Percentiles rank a stretch among this genome's conserved stretches.
Evolutionary conservation across 1,284 basidiomycete species (phyloP).

Genomic region (Rugiboletus extremiorientalis): DNA sequence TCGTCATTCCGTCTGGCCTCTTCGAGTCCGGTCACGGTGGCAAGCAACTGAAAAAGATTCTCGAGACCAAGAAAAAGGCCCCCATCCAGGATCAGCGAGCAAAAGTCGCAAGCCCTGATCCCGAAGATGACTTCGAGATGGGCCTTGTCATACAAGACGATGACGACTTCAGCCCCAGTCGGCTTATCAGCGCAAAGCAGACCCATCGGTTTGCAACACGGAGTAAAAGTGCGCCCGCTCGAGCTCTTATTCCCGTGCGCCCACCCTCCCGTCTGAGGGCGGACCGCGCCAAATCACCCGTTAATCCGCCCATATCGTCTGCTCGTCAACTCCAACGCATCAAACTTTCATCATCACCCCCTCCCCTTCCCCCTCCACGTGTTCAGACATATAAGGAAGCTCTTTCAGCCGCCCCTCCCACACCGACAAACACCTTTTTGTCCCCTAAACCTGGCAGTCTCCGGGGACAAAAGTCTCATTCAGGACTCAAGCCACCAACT

Average conservation of each 20-base stretch:
- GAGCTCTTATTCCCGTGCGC: conserved; percentile 46
- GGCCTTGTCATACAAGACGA: conserved; percentile 81
- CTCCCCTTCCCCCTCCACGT: conserved; percentile 48
- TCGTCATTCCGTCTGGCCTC: conserved; percentile 70
- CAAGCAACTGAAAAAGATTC: conserved; percentile 65
- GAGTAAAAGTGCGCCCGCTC: conserved; percentile 58
- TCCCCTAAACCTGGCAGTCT: conserved; percentile 67
- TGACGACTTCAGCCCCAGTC: conserved; percentile 73
- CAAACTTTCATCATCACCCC: conserved; percentile 63
- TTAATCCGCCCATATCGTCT: conserved; percentile 63
- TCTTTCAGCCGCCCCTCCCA: conserved; percentile 47
- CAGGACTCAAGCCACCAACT: conserved; percentile 69
- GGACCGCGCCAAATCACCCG: conserved; percentile 69
- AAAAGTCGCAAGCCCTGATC: conserved; percentile 57
- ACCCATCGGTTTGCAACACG: conserved; percentile 45
- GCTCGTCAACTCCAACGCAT: conserved; percentile 65
- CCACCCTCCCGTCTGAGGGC: conserved; percentile 59
- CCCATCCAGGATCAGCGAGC: conserved; percentile 46
- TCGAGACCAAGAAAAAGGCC: conserved; percentile 73
- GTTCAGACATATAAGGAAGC: conserved; percentile 58
- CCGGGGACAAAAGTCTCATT: conserved; percentile 78
- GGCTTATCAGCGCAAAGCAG: conserved; percentile 58
- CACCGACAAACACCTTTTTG: conserved; percentile 53
- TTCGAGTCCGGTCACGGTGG: conserved; percentile 69
- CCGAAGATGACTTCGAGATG: conserved; percentile 79